Evolutionary conservation across 2,329 filamentous ascomycete genomes (phyloP), one percentile per base, ranked within the genome.

Genomic region (Penicillium sumatraense): DNA sequence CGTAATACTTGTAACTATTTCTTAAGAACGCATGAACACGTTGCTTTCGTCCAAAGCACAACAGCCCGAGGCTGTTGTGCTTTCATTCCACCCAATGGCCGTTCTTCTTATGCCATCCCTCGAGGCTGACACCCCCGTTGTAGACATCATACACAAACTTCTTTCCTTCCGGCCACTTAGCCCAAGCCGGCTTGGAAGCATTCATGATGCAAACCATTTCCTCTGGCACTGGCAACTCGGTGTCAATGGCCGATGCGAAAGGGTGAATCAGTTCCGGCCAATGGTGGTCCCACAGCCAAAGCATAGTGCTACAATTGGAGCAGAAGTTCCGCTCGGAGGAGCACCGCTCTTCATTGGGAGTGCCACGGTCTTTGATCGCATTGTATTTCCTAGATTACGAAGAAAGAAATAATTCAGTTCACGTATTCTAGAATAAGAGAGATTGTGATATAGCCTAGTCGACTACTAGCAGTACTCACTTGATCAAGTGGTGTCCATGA

Each of bases 181-280:
- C 77, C 75, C 76, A 81, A 5, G 64, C 63, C 11, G 78, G 77
- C 65, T 80, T 81, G 21, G 75, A 80, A 38, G 68, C 63, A 11
- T 58, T 71, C 69, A 74, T 72, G 24, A 80, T 68, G 60, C 78
- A 81, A 27, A 79, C 73, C 78, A 80, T 80, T 62, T 79, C 75
- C 21, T 77, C 73, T 1, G 77, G 76, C 29, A 67, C 68, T 0
- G 76, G 75, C 53, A 81, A 53, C 26, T 78, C 74, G 4, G 75
- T 78, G 65, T 81, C 79, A 58, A 81, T 80, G 18, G 78, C 79
- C 8, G 77, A 76, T 4, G 78, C 77, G 67, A 81, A 81, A 1
- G 78, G 79, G 63, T 81, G 79, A 48, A 80, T 78, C 49, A 81
- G 51, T 56, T 81, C 77, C 0, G 78, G 78, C 77, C 77, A 81